Conservation (phyloP, 768 basidiomycete genomes). For the Cantharellus cinnabarinus region DNA sequence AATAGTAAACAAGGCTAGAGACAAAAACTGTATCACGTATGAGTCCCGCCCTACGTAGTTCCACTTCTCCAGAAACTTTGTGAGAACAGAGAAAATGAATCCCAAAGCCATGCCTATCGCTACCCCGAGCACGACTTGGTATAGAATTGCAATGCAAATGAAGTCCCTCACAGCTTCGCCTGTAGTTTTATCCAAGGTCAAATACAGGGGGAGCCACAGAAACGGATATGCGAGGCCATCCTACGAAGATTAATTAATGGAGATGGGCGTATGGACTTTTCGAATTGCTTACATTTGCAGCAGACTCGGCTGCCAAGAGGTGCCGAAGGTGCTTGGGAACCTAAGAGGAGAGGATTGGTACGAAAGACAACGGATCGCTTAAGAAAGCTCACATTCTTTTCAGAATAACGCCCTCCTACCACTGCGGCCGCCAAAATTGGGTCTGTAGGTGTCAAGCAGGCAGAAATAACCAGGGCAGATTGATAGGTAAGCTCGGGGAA, state of each 20-base stretch:
- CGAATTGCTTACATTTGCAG: background rate
- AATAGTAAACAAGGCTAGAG: background rate
- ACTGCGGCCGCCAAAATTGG: constrained; percentile 89
- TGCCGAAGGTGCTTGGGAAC: background rate
- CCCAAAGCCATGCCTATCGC: background rate
- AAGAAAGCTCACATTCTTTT: constrained; percentile 28
- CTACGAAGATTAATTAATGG: background rate
- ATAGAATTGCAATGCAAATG: background rate
- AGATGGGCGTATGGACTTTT: background rate
- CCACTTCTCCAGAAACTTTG: background rate
- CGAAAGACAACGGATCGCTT: background rate
- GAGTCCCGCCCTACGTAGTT: background rate
- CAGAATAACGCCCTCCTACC: constrained; percentile 89
- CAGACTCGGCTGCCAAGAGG: background rate
- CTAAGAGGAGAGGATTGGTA: background rate
- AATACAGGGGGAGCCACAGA: background rate
- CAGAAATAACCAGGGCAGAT: constrained; percentile 73
- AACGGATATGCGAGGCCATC: constrained; percentile 2
- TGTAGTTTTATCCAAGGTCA: background rate
- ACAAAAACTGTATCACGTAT: background rate
- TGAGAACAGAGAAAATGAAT: background rate
- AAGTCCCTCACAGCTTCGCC: background rate
- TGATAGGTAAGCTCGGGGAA: constrained; percentile 81
- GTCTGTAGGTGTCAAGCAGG: constrained; percentile 87
- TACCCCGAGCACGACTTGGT: background rate